Conservation (phyloP, 208 protist species). For the Crithidia bombi region DNA sequence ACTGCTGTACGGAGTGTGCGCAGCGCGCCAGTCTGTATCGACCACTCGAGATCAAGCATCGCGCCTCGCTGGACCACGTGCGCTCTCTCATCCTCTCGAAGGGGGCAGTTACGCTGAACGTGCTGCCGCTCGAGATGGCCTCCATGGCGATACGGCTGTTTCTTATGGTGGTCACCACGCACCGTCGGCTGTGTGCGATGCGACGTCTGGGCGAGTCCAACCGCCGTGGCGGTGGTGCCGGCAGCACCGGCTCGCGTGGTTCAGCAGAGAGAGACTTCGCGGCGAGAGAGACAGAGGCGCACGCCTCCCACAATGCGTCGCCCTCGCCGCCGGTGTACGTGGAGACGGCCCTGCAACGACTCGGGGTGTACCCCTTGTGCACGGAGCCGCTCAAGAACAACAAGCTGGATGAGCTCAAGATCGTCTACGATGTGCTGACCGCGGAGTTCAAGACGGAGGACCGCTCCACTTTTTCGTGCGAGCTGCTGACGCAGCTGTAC, state of each 20-base stretch:
- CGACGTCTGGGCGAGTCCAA: slow-evolving; percentile 33
- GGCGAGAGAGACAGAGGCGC: neutral
- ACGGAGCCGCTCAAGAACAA: slow-evolving; percentile 29
- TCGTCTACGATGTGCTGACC: slow-evolving; percentile 61
- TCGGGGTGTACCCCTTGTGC: slow-evolving; percentile 38
- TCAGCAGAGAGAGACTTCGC: slow-evolving; percentile 4
- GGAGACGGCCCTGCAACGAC: slow-evolving; percentile 39
- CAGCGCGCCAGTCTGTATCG: slow-evolving; percentile 43
- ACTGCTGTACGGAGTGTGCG: slow-evolving; percentile 39
- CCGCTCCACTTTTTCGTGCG: slow-evolving; percentile 47
- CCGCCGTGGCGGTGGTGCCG: neutral
- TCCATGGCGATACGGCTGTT: slow-evolving; percentile 76
- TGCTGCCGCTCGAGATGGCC: slow-evolving; percentile 61
- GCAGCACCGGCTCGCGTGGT: slow-evolving; percentile 1
- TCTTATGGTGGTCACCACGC: slow-evolving; percentile 66
- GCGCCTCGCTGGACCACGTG: slow-evolving; percentile 39
- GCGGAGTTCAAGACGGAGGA: slow-evolving; percentile 58
- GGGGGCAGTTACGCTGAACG: slow-evolving; percentile 36
- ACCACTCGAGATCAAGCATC: slow-evolving; percentile 48
- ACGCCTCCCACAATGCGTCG: slow-evolving; percentile 7
- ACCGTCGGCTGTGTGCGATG: slow-evolving; percentile 51
- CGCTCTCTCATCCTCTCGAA: slow-evolving; percentile 48
- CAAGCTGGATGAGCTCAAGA: slow-evolving; percentile 37
- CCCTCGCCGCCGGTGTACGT: slow-evolving; percentile 33
- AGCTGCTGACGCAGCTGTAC: slow-evolving; percentile 59